These are phyloP conservation scores for Pichia sporocuriosa DNA, from an alignment of 805 yeast genomes.

Conservation along the genomic window DNA sequence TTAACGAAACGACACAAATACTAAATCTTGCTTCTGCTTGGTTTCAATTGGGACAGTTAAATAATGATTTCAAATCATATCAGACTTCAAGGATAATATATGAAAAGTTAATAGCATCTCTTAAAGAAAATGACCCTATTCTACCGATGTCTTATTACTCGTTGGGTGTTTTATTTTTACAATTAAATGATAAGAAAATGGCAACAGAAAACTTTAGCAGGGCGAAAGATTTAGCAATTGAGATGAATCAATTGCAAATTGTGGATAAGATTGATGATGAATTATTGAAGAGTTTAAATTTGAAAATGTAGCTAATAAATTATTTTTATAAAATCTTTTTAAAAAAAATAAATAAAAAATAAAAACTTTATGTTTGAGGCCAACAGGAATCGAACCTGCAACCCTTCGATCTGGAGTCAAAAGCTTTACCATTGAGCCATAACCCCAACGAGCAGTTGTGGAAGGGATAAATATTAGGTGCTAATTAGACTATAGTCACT, in stretches of 20 bases:
- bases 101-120: conserved; percentile 13
- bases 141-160: conserved; percentile 79
- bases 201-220: conserved; percentile 62
- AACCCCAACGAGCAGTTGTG: conserved; percentile 37
- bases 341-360: background rate
- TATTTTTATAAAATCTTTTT: background rate
- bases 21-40: conserved; percentile 26
- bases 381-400: conserved; percentile 22
- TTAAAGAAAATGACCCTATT: conserved; percentile 12
- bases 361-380: conserved; percentile 15
- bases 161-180: conserved; percentile 71
- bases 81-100: conserved; percentile 19
- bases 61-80: conserved; percentile 11
- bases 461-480: no score
- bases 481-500: background rate
- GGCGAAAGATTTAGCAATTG: conserved; percentile 63
- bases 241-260: conserved; percentile 57
- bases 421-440: conserved; percentile 80
- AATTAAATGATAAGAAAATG: conserved; percentile 44
- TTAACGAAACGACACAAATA: conserved; percentile 18
- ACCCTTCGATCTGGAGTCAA: conserved; percentile 51
- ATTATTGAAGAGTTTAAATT: conserved; percentile 21
- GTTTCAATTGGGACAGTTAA: conserved; percentile 14
- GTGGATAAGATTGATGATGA: conserved; percentile 62
- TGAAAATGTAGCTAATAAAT: background rate